A percentile compares a stretch with the other conserved stretches of the same genome.
Evolutionary conservation across 2,329 filamentous ascomycete species (phyloP).

Genomic region (Dactylella cylindrospora): DNA sequence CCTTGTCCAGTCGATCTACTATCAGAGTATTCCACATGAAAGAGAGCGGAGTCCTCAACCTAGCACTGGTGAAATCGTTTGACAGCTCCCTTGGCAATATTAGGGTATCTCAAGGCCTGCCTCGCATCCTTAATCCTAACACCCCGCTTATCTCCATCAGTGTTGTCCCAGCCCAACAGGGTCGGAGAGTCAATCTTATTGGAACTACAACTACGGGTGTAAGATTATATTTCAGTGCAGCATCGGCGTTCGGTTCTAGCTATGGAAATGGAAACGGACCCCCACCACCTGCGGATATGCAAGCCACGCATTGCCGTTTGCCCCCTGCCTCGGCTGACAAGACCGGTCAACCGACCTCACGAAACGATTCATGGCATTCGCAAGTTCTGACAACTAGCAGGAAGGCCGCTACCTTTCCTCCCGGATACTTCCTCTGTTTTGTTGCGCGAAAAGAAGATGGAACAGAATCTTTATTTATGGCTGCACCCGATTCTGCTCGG

Average conservation of each 20-base stretch:
- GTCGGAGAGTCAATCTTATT: conserved; percentile 82
- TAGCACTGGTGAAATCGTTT: conserved; percentile 61
- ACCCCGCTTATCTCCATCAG: conserved; percentile 81
- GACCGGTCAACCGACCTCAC: conserved; percentile 49
- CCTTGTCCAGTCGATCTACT: conserved; percentile 80
- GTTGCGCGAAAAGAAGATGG: conserved; percentile 59
- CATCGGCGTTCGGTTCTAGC: conserved; percentile 47
- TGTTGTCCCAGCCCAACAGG: conserved; percentile 75
- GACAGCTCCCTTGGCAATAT: conserved; percentile 66
- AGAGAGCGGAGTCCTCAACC: conserved; percentile 57
- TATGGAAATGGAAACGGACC: conserved; percentile 34
- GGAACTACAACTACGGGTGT: conserved; percentile 88
- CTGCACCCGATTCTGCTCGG: conserved; percentile 83
- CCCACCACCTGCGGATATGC: conserved; percentile 83
- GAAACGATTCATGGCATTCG: conserved; percentile 46
- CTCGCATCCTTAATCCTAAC: conserved; percentile 68
- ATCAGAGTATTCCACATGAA: conserved; percentile 92
- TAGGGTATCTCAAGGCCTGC: conserved; percentile 78
- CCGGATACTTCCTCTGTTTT: conserved; percentile 89
- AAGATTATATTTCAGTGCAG: conserved; percentile 83
- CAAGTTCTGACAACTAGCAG: conserved; percentile 51
- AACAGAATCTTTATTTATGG: conserved; percentile 72
- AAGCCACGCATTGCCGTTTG: conserved; percentile 94
- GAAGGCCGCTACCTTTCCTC: conserved; percentile 64
- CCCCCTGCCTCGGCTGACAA: conserved; percentile 63